Conservation (phyloP, 2,329 filamentous ascomycete species). For the Diplodia sapinea region DNA sequence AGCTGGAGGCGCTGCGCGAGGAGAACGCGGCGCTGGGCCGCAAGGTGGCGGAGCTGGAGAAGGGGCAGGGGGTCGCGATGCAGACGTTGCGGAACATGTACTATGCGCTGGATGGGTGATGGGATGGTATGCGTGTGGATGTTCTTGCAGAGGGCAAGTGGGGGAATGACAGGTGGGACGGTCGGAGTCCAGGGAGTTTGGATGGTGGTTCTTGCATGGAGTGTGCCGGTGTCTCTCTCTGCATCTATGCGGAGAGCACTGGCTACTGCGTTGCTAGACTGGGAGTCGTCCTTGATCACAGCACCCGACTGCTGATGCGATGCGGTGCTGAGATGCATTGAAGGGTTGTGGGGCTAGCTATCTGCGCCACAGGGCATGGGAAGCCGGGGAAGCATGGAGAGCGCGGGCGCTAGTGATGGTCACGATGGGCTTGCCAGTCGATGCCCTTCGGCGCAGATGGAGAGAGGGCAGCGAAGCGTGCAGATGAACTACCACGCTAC, state of each 20-base stretch:
- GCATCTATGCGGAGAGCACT: no score
- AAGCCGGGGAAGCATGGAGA: background rate
- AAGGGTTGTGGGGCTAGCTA: no score
- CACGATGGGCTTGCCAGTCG: background rate
- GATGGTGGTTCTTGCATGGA: no score
- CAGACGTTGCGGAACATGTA: constrained; percentile 15
- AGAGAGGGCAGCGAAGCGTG: background rate
- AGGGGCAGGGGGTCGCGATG: background rate
- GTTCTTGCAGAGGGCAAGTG: background rate
- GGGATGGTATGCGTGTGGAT: no score
- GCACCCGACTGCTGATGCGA: no score
- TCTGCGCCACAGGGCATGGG: background rate
- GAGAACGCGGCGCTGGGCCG: background rate
- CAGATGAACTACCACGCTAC: background rate
- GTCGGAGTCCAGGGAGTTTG: no score
- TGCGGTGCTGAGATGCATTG: no score
- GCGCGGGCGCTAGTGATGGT: background rate
- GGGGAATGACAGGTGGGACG: background rate
- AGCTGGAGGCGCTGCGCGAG: background rate
- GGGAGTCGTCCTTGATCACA: no score
- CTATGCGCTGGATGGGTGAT: constrained; percentile 16
- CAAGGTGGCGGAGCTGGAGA: constrained; percentile 14
- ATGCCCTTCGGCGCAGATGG: background rate
- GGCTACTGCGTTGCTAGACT: no score
- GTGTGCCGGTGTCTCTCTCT: no score